Conservation (phyloP, 495 filamentous ascomycete species). For the Hypomontagnella monticulosa region DNA sequence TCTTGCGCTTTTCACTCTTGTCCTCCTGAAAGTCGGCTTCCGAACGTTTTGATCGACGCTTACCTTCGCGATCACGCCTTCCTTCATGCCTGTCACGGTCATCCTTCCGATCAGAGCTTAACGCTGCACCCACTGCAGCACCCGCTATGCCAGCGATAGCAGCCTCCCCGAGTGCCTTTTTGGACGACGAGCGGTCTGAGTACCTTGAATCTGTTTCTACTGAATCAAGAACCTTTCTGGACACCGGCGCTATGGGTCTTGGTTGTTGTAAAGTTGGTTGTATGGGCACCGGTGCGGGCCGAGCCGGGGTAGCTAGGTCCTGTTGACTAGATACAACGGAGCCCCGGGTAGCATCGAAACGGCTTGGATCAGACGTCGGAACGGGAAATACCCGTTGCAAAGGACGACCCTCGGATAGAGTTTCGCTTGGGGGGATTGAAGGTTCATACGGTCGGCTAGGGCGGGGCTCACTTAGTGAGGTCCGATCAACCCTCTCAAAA, state of each 20-base stretch:
- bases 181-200: slow-evolving; percentile 47
- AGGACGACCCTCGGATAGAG: slow-evolving; percentile 47
- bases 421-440: slow-evolving; percentile 36
- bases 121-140: slow-evolving; percentile 53
- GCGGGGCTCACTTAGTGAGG: slow-evolving; percentile 18
- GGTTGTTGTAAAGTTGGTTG: slow-evolving; percentile 56
- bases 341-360: slow-evolving; percentile 64
- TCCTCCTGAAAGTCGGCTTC: slow-evolving; percentile 35
- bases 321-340: slow-evolving; percentile 57
- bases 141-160: slow-evolving; percentile 61
- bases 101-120: slow-evolving; percentile 48
- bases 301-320: slow-evolving; percentile 28
- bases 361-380: slow-evolving; percentile 68
- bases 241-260: slow-evolving; percentile 53
- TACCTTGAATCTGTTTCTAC: slow-evolving; percentile 43
- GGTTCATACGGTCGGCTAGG: slow-evolving; percentile 30
- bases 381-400: slow-evolving; percentile 55
- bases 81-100: slow-evolving; percentile 42
- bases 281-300: slow-evolving; percentile 52
- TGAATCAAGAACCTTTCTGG: slow-evolving; percentile 54
- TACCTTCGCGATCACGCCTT: slow-evolving; percentile 34
- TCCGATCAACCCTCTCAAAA: slow-evolving; percentile 51
- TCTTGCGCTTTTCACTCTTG: slow-evolving; percentile 39
- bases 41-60: slow-evolving; percentile 20
- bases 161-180: slow-evolving; percentile 53